These are phyloP conservation scores for Cercospora sp. DNA, from an alignment of 2,329 filamentous ascomycete species.

Conservation along the genomic window DNA sequence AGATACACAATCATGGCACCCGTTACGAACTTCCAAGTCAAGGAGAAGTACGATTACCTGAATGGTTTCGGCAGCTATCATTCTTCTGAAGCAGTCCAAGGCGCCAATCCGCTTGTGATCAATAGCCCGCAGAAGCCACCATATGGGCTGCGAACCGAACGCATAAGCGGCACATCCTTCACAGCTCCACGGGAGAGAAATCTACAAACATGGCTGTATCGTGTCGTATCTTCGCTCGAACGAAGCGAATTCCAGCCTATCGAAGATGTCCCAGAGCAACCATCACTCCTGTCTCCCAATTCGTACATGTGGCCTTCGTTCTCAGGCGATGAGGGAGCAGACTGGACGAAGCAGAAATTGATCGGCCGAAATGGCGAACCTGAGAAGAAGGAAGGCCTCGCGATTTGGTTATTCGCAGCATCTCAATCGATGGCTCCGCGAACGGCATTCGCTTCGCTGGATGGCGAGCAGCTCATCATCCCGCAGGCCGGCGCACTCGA, in stretches of 20 bases:
- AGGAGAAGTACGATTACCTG: conserved; percentile 71
- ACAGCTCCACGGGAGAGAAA: conserved; percentile 56
- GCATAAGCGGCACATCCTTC: conserved; percentile 59
- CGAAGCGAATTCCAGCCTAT: conserved; percentile 16
- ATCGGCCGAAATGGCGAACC: conserved; percentile 77
- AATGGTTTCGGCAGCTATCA: conserved; percentile 75
- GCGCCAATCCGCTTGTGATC: conserved; percentile 68
- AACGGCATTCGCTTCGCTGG: conserved; percentile 76
- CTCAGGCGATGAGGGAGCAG: conserved; percentile 48
- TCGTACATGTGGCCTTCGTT: conserved; percentile 24
- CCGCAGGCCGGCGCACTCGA: conserved; percentile 63
- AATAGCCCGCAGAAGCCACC: conserved; percentile 80
- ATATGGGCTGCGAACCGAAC: conserved; percentile 74
- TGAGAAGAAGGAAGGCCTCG: conserved; percentile 71
- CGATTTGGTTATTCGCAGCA: conserved; percentile 75
- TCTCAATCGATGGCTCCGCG: conserved; percentile 71
- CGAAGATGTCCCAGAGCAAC: conserved; percentile 4
- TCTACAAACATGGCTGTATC: conserved; percentile 59
- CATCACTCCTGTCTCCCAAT: conserved; percentile 16
- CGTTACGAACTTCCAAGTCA: conserved; percentile 59
- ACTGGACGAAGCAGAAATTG: conserved; percentile 63
- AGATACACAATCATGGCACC: conserved; percentile 41
- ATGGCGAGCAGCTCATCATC: conserved; percentile 66
- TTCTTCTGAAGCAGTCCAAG: conserved; percentile 74
- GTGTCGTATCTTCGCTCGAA: conserved; percentile 44